Base-by-base conservation (phyloP, 805 yeast species). In the Wickerhamiella allomyrinae region DNA sequence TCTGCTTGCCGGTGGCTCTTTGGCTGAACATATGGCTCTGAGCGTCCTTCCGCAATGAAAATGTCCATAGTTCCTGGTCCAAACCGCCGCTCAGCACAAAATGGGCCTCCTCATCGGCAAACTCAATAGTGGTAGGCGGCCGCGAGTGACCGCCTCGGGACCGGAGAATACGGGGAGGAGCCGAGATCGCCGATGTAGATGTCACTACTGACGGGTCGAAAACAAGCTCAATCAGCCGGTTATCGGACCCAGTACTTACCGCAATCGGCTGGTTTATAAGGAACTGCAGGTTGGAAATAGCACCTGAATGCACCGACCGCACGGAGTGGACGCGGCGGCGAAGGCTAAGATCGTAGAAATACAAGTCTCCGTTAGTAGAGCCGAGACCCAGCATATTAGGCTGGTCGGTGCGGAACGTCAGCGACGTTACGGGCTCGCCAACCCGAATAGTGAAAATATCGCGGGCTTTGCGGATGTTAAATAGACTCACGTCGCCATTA, bases 81-180 rank as follows among this genome's bases (percentile, higher is more conserved):
- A 77, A 71, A 0, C 96, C 83, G 2, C 93, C 93, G 41, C 95
- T 83, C 41, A 83, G 69, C 9, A 93, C 56, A 59, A 76, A 83
- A 61, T 93, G 98, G 2, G 94, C 76, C 37, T 76, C 76, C 39
- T 75, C 76, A 51, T 81, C 80, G 5, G 93, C 83, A 60, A 91
- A 91, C 20, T 67, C 65, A 33, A 91, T 74, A 5, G 74, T 57
- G 0, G 79, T 69, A 2, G 97, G 93, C 3, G 98, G 94, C 23
- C 82, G 79, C 3, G 94, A 76, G 59, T 91, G 98, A n/a, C 99
- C 99, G 53, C 96, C 97, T 57, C 98, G 74, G 1, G 94, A 81
- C 58, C 98, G 75, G 53, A 93, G 67, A 46, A 78, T 76, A 56
- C 98, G 77, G 34, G 98, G 97, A 1, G 95, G 94, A 10, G 86